phyloP scores from a whole-genome alignment of 192 early-diverging fungal genomes.

The Physocladia obscura region DNA sequence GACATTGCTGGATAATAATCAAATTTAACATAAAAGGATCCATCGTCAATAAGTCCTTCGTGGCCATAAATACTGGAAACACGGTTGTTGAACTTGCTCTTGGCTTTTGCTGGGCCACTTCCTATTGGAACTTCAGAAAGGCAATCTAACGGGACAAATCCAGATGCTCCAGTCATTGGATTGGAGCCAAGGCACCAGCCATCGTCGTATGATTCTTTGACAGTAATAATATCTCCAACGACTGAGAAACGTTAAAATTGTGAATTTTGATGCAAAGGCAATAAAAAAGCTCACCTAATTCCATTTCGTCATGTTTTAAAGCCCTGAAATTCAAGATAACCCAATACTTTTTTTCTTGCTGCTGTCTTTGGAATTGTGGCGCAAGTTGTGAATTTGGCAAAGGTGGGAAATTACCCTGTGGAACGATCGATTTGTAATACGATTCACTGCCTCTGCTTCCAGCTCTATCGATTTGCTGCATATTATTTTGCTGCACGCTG shows the following conservation, averaged over 20 bases:
- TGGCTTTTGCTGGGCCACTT: not conserved
- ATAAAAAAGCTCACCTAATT: not conserved
- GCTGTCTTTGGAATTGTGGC: not conserved
- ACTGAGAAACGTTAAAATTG: not conserved
- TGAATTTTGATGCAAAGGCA: not conserved
- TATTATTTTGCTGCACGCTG: not conserved
- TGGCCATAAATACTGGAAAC: conserved; percentile 17
- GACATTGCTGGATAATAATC: conserved; percentile 18
- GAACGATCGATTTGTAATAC: conserved; percentile 16
- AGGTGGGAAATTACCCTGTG: not conserved
- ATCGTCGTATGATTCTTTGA: conserved; percentile 2
- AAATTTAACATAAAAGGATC: not conserved
- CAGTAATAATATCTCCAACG: conserved; percentile 8
- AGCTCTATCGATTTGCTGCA: not conserved
- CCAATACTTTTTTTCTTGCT: not conserved
- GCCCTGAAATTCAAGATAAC: conserved; percentile 15
- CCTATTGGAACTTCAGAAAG: not conserved
- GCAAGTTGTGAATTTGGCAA: not conserved
- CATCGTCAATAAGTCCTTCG: not conserved
- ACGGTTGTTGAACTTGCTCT: conserved; percentile 12
- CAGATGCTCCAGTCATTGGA: not conserved
- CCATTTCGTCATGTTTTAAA: conserved; percentile 10
- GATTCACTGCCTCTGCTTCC: conserved; percentile 13
- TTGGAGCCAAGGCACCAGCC: conserved; percentile 22
- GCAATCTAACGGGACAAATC: conserved; percentile 1